Evolutionary conservation across 129 eudicot species (phyloP), one percentile per base, ranked within the genome.

Genomic region (Lactuca saligna): DNA sequence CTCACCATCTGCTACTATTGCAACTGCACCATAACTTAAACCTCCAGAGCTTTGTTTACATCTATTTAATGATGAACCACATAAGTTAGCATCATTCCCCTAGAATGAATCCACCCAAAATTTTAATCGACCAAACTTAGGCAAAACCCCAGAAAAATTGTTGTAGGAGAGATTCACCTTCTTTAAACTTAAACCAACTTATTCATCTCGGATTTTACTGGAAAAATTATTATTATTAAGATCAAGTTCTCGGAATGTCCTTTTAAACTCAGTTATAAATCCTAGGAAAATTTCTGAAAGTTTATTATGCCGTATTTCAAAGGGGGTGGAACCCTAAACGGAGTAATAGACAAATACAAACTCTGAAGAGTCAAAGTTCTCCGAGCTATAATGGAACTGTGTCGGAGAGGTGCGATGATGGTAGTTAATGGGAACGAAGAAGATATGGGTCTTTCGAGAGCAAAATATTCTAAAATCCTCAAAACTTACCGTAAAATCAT

Each of bases 1-100:
- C 17, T 95, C 98, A 55, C 96, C 98, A 68, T 92, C 98, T 2
- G 88, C 86, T 33, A 92, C 69, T 79, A 88, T 92, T 3, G 98
- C 98, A 6, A 85, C 82, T 4, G 98, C 88, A 50, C 98, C 98
- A 73, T 92, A 92, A 51, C 95, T 88, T 73, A 88, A 41, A 53
- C 90, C 88, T 7, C 75, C 64, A 0, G 93, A 83, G 57, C 72
- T 61, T 17, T 66, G 69, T 34, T 44, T 61, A 59, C 98, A 92
- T 8, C 65, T 38, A 77, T 78, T 77, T 74, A 92, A 83, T 58
- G 98, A 95, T 14, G 72, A 69, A 57, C 98, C 98, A 66, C 98
- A 92, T 38, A 92, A 83, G 11, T 49, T 77, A 16, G 79, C 86
- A 73, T 65, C 82, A 57, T 92, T 92, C 13, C 98, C 98, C 57